Evolutionary conservation across 208 protist species (phyloP).

Genomic region (Angomonas deanei): DNA sequence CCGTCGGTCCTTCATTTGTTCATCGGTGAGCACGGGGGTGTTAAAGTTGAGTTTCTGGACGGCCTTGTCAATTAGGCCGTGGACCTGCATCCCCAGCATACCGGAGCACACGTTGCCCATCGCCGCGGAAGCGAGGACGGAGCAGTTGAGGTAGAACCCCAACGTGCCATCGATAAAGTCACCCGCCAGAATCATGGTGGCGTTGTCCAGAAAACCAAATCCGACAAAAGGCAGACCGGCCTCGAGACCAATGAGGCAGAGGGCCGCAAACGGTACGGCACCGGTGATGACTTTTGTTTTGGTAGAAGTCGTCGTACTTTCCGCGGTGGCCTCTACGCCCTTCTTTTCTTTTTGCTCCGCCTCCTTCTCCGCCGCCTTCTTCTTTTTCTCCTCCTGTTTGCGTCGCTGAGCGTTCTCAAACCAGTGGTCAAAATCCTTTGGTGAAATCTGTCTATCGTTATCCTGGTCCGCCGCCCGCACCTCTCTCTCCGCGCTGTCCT

Average conservation of each 20-base stretch:
- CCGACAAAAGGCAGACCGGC: conserved; percentile 88
- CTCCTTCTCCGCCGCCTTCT: not conserved
- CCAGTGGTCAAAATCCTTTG: conserved; percentile 91
- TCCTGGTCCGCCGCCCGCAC: conserved; percentile 76
- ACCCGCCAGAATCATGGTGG: conserved; percentile 86
- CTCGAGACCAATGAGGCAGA: conserved; percentile 71
- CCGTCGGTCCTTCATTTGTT: conserved; percentile 69
- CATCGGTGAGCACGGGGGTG: conserved; percentile 69
- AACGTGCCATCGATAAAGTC: conserved; percentile 84
- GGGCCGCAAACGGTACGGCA: conserved; percentile 35
- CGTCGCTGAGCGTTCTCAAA: conserved; percentile 77
- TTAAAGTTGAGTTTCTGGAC: conserved; percentile 74
- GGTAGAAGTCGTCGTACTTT: not conserved
- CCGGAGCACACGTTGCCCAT: conserved; percentile 91
- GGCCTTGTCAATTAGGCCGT: conserved; percentile 86
- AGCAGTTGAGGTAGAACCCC: conserved; percentile 88
- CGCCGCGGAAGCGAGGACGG: conserved; percentile 82
- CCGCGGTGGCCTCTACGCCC: not conserved
- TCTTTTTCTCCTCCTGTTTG: conserved; percentile 27
- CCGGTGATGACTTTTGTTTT: conserved; percentile 9
- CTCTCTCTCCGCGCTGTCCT: conserved; percentile 74
- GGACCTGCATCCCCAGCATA: conserved; percentile 86
- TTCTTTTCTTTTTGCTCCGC: conserved; percentile 12
- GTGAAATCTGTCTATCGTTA: conserved; percentile 75
- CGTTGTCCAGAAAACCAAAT: conserved; percentile 90